A percentile compares a stretch with the other conserved stretches of the same genome.
Conservation (phyloP, 2,329 filamentous ascomycete species). For the Alternaria arbusti region DNA sequence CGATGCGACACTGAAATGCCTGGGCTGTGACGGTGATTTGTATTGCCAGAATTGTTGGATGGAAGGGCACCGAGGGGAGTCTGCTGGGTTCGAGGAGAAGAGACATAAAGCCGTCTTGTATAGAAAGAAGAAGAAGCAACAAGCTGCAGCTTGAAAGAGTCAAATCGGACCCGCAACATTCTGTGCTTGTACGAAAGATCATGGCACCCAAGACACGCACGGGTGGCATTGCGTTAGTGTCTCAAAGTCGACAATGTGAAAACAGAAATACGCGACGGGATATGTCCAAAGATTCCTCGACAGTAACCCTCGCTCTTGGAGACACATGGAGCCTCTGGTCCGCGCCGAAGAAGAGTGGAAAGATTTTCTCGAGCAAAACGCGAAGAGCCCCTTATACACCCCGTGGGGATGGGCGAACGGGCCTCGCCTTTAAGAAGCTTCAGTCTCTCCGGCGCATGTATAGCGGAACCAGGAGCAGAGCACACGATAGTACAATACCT, state of each 20-base stretch:
- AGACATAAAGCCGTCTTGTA: constrained; percentile 72
- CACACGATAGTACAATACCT: background rate
- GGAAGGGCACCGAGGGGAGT: constrained; percentile 76
- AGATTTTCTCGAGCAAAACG: background rate
- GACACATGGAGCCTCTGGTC: background rate
- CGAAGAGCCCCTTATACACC: background rate
- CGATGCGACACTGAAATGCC: constrained; percentile 74
- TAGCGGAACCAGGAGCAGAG: accelerated
- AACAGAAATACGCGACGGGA: background rate
- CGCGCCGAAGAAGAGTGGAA: background rate
- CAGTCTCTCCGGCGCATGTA: background rate
- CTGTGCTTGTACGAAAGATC: background rate
- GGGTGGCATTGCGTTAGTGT: background rate
- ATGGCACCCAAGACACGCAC: background rate
- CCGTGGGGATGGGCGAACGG: background rate
- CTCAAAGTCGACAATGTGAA: background rate
- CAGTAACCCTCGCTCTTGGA: background rate
- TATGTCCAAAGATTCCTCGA: background rate
- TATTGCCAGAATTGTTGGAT: constrained; percentile 83
- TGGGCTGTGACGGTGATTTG: constrained; percentile 72
- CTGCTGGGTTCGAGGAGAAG: constrained; percentile 73
- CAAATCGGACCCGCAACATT: background rate
- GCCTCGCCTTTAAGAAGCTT: background rate
- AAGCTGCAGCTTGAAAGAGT: constrained; percentile 13
- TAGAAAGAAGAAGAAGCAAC: constrained; percentile 30